Evolutionary conservation across 2,329 filamentous ascomycete species (phyloP).

Genomic region (Colletotrichum sp.): DNA sequence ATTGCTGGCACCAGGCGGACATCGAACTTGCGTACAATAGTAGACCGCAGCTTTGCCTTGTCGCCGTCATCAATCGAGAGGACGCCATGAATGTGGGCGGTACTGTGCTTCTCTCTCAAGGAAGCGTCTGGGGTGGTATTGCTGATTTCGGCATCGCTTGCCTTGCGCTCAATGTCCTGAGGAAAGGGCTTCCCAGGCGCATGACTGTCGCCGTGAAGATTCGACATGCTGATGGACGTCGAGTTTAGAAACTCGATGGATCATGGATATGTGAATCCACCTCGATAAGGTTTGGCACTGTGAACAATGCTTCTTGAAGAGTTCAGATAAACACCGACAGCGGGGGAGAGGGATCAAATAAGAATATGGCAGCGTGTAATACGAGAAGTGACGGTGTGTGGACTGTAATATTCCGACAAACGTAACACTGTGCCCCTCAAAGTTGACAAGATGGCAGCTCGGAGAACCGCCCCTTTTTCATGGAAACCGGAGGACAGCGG

Average conservation of each 20-base stretch:
- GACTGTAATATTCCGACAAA: neutral
- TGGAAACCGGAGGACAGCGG: neutral
- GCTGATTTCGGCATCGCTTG: neutral
- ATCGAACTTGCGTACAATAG: constrained; percentile 20
- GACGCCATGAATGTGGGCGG: neutral
- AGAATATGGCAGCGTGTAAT: neutral
- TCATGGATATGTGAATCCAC: neutral
- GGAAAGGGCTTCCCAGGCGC: neutral
- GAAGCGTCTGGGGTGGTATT: neutral
- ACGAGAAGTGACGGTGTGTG: neutral
- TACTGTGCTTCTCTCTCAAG: neutral
- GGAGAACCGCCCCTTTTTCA: neutral
- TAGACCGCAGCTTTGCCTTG: neutral
- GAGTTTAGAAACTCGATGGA: neutral
- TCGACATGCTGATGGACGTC: neutral
- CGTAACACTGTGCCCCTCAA: neutral
- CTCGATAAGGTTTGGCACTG: neutral
- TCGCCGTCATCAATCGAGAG: neutral
- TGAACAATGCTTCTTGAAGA: neutral
- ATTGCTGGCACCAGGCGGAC: constrained; percentile 8
- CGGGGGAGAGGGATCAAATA: neutral
- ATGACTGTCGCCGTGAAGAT: neutral
- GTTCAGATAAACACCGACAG: neutral
- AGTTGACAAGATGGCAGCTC: neutral
- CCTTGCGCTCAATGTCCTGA: neutral